Percentiles rank a stretch among this genome's conserved stretches.
Conservation (phyloP, 164 flowering plant genomes). For the Stephania yunnanensis region DNA sequence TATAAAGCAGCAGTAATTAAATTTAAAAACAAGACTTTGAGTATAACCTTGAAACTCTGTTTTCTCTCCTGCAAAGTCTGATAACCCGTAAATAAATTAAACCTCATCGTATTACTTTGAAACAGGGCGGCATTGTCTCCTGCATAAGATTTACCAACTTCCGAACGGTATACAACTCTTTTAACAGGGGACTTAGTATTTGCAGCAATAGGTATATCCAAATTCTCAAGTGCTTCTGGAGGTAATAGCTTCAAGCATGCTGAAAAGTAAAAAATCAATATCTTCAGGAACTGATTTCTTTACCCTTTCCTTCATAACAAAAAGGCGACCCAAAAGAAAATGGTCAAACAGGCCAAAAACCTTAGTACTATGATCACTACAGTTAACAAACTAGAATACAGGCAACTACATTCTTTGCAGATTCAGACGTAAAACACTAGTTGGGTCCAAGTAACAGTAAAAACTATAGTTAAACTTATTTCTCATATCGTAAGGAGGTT, state of each 20-base stretch:
- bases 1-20: not conserved
- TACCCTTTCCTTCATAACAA: not conserved
- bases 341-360: no score
- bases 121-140: conserved; percentile 27
- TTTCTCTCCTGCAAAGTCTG: conserved; percentile 72
- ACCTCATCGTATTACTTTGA: conserved; percentile 35
- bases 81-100: conserved; percentile 78
- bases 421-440: not conserved
- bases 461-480: not conserved
- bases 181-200: conserved; percentile 36
- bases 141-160: conserved; percentile 22
- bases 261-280: conserved; percentile 21
- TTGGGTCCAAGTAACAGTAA: not conserved
- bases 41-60: conserved; percentile 62
- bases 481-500: not conserved
- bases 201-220: conserved; percentile 46
- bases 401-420: not conserved
- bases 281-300: not conserved
- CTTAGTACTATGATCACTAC: no score
- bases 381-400: not conserved
- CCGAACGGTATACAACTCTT: conserved; percentile 50
- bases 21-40: conserved; percentile 17
- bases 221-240: conserved; percentile 58
- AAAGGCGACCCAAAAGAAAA: not conserved
- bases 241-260: conserved; percentile 85